phyloP scores from a whole-genome alignment of 139 green algal genomes.

The Coelastrella sp. region DNA sequence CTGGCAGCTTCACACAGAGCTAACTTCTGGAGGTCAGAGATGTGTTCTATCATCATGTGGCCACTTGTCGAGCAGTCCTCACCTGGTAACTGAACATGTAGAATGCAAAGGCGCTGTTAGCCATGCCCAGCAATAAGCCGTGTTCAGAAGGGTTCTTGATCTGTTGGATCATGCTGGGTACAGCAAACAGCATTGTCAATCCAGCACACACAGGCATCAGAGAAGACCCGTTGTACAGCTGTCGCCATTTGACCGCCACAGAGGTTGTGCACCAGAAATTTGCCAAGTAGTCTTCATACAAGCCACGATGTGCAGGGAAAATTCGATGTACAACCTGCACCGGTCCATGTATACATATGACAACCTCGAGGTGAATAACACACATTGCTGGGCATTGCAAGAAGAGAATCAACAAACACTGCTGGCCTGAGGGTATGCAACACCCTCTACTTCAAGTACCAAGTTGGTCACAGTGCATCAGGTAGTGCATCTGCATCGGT shows the following conservation, averaged over 20 bases:
- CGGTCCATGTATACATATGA: no score
- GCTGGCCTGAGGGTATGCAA: no score
- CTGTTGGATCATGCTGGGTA: slow-evolving; percentile 81
- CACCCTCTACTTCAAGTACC: no score
- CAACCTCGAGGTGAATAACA: no score
- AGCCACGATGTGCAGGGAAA: slow-evolving; percentile 85
- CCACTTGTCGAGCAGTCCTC: no score
- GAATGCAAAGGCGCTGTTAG: slow-evolving; percentile 89
- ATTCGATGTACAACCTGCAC: slow-evolving; percentile 79
- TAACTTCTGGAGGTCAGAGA: no score
- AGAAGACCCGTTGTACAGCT: slow-evolving; percentile 55
- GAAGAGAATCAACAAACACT: no score
- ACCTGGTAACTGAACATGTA: slow-evolving; percentile 98
- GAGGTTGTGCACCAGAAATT: slow-evolving; percentile 97
- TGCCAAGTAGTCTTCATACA: slow-evolving; percentile 98
- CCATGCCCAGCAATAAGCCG: slow-evolving; percentile 86
- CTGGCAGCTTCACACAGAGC: no score
- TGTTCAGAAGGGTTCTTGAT: slow-evolving; percentile 59
- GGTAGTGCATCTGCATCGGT: no score
- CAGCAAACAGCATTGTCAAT: slow-evolving; percentile 71
- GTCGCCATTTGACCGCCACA: slow-evolving; percentile 91
- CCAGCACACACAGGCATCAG: slow-evolving; percentile 68
- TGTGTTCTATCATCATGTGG: no score
- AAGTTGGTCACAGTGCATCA: no score
- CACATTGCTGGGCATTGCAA: no score